phyloP scores from a whole-genome alignment of 805 yeast species.

The Candida vaughaniae region DNA sequence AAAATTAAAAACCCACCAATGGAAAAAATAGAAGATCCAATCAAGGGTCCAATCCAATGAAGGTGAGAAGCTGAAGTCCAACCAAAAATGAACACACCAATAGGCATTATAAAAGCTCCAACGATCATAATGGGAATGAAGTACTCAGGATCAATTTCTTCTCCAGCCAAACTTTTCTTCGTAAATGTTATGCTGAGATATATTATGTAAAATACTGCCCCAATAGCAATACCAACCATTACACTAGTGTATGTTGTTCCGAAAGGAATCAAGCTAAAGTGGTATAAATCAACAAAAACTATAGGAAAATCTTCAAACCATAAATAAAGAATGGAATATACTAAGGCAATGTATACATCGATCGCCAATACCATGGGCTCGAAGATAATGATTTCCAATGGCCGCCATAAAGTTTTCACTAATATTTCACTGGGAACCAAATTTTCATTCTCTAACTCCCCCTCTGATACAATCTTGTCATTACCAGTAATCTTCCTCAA shows the following conservation, averaged over 20 bases:
- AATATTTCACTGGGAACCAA: too few species aligned
- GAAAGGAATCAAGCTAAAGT: constrained; percentile 45
- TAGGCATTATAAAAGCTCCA: constrained; percentile 42
- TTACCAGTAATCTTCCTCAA: constrained; percentile 50
- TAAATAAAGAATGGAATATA: constrained; percentile 53
- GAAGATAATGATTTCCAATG: constrained; percentile 44
- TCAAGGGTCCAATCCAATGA: constrained; percentile 52
- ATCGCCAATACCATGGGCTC: constrained; percentile 61
- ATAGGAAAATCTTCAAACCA: constrained; percentile 56
- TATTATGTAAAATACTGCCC: constrained; percentile 29
- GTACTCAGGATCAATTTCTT: constrained; percentile 38
- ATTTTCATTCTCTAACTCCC: constrained; percentile 31
- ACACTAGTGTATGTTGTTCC: constrained; percentile 49
- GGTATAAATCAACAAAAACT: constrained; percentile 44
- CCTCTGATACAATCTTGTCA: constrained; percentile 39
- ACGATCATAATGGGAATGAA: constrained; percentile 39
- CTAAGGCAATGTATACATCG: constrained; percentile 50
- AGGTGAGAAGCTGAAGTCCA: constrained; percentile 44
- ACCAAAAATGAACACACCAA: constrained; percentile 46
- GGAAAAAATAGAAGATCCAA: constrained; percentile 42
- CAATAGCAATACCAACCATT: constrained; percentile 49
- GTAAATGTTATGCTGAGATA: constrained; percentile 23
- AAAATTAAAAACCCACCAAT: constrained; percentile 45
- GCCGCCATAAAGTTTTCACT: constrained; percentile 32
- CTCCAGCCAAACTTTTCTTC: constrained; percentile 18